phyloP scores from a whole-genome alignment of 2,329 filamentous ascomycete genomes.

The Stemphylium vesicarium region DNA sequence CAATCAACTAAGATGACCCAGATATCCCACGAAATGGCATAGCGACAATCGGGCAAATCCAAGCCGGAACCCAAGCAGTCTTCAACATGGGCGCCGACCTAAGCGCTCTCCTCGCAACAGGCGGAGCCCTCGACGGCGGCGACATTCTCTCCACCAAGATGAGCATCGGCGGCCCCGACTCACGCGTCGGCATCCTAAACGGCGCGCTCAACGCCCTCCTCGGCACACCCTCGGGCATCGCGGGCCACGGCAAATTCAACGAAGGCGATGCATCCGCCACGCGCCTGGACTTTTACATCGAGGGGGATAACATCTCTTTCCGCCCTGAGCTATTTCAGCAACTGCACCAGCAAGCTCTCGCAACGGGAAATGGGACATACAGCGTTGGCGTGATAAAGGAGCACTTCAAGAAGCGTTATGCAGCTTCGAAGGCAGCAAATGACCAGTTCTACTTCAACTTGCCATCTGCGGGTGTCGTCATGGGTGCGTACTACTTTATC shows the following conservation, averaged over 20 bases:
- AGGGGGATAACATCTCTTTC: constrained; percentile 41
- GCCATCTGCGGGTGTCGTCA: constrained; percentile 22
- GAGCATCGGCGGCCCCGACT: constrained; percentile 25
- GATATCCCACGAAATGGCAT: constrained; percentile 50
- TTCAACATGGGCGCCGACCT: constrained; percentile 52
- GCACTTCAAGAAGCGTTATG: constrained; percentile 30
- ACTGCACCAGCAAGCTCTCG: constrained; percentile 26
- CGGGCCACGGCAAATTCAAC: constrained; percentile 31
- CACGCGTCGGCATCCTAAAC: constrained; percentile 26
- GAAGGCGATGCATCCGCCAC: constrained; percentile 45
- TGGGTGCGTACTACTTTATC: constrained; percentile 32
- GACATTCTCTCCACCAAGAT: constrained; percentile 28
- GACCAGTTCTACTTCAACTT: constrained; percentile 29
- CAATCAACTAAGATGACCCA: constrained; percentile 36
- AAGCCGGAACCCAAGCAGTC: constrained; percentile 39
- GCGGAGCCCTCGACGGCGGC: constrained; percentile 25
- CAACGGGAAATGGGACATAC: constrained; percentile 26
- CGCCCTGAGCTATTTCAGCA: constrained; percentile 33
- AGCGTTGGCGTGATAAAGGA: constrained; percentile 24
- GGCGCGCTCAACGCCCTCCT: constrained; percentile 39
- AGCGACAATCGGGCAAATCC: constrained; percentile 43
- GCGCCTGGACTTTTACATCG: constrained; percentile 32
- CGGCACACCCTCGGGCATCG: constrained; percentile 36
- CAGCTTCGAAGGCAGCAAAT: constrained; percentile 23
- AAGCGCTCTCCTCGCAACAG: constrained; percentile 23